phyloP scores from a whole-genome alignment of 2,329 filamentous ascomycete species.

The Xylariaceae sp. region DNA sequence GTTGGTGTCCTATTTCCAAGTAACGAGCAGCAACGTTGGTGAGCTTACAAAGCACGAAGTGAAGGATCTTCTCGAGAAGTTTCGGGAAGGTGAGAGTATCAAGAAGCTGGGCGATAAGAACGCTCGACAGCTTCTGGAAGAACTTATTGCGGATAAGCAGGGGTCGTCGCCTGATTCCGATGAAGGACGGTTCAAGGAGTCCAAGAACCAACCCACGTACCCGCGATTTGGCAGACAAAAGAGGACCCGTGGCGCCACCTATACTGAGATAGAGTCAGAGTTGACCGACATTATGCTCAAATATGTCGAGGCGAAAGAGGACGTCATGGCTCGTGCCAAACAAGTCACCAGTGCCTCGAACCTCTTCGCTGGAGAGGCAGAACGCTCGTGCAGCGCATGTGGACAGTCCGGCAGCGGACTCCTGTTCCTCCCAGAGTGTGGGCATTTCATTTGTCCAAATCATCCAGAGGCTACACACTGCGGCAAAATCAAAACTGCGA shows the following conservation, averaged over 20 bases:
- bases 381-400: constrained; percentile 18
- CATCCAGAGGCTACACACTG: constrained; percentile 17
- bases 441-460: constrained; percentile 27
- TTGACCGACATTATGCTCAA: constrained; percentile 19
- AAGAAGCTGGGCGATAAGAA: background rate
- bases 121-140: background rate
- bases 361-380: background rate
- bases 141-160: background rate
- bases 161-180: background rate
- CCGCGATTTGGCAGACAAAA: background rate
- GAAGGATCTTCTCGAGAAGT: background rate
- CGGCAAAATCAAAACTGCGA: constrained; percentile 15
- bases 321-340: constrained; percentile 14
- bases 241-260: constrained; percentile 20
- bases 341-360: constrained; percentile 17
- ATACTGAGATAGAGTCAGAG: constrained; percentile 22
- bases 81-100: background rate
- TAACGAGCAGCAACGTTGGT: background rate
- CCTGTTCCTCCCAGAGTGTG: constrained; percentile 27
- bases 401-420: constrained; percentile 2
- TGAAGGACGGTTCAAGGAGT: background rate
- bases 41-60: constrained; percentile 1
- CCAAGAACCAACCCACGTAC: constrained; percentile 3
- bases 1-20: constrained; percentile 11
- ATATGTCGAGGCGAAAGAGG: constrained; percentile 14